Conservation (phyloP, 495 filamentous ascomycete genomes). For the Aspergillus campestris region DNA sequence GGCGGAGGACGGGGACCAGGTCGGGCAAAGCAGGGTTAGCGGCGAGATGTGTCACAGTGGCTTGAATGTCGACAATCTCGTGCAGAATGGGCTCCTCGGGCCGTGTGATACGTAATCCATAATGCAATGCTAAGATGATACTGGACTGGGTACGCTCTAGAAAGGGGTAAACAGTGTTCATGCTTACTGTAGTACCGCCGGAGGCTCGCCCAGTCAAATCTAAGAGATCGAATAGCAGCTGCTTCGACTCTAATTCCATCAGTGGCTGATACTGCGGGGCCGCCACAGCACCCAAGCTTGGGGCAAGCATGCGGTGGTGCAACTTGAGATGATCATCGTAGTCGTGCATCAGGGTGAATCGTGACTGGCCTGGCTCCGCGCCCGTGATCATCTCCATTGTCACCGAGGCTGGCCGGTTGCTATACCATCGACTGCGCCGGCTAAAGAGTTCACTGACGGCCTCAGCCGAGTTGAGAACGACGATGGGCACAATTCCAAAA, state of each 20-base stretch:
- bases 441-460: slow-evolving; percentile 26
- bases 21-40: slow-evolving; percentile 24
- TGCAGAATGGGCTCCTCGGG: slow-evolving; percentile 21
- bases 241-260: slow-evolving; percentile 23
- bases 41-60: slow-evolving; percentile 17
- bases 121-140: slow-evolving; percentile 24
- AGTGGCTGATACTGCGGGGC: slow-evolving; percentile 17
- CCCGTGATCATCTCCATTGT: slow-evolving; percentile 28
- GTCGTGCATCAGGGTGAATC: slow-evolving; percentile 25
- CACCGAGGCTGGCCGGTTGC: slow-evolving; percentile 22
- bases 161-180: slow-evolving; percentile 12
- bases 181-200: slow-evolving; percentile 7
- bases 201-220: neutral
- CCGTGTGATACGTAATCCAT: slow-evolving; percentile 24
- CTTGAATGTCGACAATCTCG: slow-evolving; percentile 17
- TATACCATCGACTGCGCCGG: slow-evolving; percentile 27
- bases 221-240: slow-evolving; percentile 17
- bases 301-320: slow-evolving; percentile 21
- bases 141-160: slow-evolving; percentile 24
- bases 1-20: slow-evolving; percentile 23
- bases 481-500: slow-evolving; percentile 23
- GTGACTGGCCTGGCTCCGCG: slow-evolving; percentile 13
- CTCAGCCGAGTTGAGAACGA: slow-evolving; percentile 19
- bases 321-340: slow-evolving; percentile 22
- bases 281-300: slow-evolving; percentile 14